These are phyloP conservation scores for Lasiodiplodia sp. DNA, from an alignment of 2,329 filamentous ascomycete species.

Conservation along the genomic window DNA sequence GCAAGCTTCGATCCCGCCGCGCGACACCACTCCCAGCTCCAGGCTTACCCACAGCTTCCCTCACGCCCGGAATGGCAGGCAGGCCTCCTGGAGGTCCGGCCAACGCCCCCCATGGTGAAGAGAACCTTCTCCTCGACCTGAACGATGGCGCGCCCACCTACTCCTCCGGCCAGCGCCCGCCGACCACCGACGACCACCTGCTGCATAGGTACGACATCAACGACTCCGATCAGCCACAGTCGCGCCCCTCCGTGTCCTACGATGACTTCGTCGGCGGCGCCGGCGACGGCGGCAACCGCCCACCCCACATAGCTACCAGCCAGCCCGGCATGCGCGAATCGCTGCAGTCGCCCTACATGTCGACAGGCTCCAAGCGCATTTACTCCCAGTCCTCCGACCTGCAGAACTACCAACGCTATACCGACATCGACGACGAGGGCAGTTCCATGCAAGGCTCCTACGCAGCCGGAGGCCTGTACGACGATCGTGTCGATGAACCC, in stretches of 20 bases:
- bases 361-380: slow-evolving; percentile 49
- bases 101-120: slow-evolving; percentile 46
- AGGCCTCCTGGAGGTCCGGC: slow-evolving; percentile 62
- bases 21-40: slow-evolving; percentile 16
- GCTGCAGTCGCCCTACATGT: slow-evolving; percentile 44
- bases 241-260: slow-evolving; percentile 88
- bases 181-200: slow-evolving; percentile 82
- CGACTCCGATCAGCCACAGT: slow-evolving; percentile 66
- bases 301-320: slow-evolving; percentile 40
- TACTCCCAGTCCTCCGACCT: slow-evolving; percentile 82
- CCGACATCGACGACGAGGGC: slow-evolving; percentile 83
- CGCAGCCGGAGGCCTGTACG: slow-evolving; percentile 68
- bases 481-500: slow-evolving; percentile 47
- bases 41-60: slow-evolving; percentile 7
- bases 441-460: slow-evolving; percentile 80
- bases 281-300: slow-evolving; percentile 50
- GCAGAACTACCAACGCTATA: slow-evolving; percentile 90
- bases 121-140: slow-evolving; percentile 73
- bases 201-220: slow-evolving; percentile 77
- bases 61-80: slow-evolving; percentile 56
- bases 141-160: slow-evolving; percentile 76
- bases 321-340: slow-evolving; percentile 51
- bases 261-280: slow-evolving; percentile 86
- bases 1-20: slow-evolving; percentile 22
- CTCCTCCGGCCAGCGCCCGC: slow-evolving; percentile 76